Evolutionary conservation across 225 moss, liverwort and hornwort genomes (phyloP).

Genomic region (Thuidium tamariscinum): DNA sequence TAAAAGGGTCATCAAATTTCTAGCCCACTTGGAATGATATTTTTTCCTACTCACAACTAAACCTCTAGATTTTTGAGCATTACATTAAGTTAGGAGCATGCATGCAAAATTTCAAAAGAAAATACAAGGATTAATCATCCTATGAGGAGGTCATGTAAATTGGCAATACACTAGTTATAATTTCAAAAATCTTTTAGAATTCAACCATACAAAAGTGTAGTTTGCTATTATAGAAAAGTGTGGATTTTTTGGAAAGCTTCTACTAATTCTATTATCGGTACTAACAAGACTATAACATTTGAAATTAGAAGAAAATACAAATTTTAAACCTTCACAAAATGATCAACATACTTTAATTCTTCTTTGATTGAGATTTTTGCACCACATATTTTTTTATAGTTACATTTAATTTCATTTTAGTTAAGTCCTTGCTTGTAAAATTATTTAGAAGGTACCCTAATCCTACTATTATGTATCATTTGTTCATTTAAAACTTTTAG

Average conservation of each 20-base stretch:
- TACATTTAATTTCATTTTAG: background rate
- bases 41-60: background rate
- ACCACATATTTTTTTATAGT: background rate
- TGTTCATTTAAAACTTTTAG: background rate
- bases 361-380: background rate
- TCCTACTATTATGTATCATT: background rate
- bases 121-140: rapidly evolving
- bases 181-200: background rate
- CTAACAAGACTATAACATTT: background rate
- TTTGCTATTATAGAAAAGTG: rapidly evolving
- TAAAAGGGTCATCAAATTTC: background rate
- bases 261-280: background rate
- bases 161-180: background rate
- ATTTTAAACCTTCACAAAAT: background rate
- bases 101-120: background rate
- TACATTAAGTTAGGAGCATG: background rate
- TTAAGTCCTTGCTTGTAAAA: rapidly evolving
- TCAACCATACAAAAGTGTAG: background rate
- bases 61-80: background rate
- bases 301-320: background rate
- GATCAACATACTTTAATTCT: too few relatives aligned
- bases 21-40: background rate
- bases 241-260: background rate
- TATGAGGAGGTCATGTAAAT: background rate
- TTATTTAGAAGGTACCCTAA: background rate